These are phyloP conservation scores for Talaromyces piceae DNA, from an alignment of 2,329 filamentous ascomycete genomes.

Conservation along the genomic window DNA sequence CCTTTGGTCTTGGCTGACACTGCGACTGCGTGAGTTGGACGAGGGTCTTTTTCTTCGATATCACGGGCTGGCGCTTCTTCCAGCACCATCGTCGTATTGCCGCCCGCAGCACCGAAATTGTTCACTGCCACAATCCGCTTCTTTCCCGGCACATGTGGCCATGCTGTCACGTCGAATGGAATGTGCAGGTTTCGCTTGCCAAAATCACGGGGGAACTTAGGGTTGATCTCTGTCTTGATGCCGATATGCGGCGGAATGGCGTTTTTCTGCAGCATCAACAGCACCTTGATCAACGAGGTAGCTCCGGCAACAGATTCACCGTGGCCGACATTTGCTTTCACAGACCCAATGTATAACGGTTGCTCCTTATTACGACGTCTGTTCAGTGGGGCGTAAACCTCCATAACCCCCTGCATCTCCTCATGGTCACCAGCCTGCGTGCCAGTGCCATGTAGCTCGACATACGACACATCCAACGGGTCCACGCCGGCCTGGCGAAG, in stretches of 20 bases:
- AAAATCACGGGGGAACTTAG: conserved; percentile 38
- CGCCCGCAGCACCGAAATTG: conserved; percentile 64
- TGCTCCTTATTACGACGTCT: conserved; percentile 39
- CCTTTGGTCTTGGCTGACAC: conserved; percentile 46
- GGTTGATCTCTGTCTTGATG: conserved; percentile 39
- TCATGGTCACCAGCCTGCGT: conserved; percentile 77
- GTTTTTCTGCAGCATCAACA: conserved; percentile 33
- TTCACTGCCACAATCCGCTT: conserved; percentile 47
- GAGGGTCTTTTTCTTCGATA: conserved; percentile 38
- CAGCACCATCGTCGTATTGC: conserved; percentile 50
- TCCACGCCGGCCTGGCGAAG: conserved; percentile 67
- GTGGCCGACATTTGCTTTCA: conserved; percentile 60
- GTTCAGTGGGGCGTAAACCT: conserved; percentile 51
- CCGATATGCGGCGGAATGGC: conserved; percentile 28
- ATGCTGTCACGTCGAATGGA: conserved; percentile 39
- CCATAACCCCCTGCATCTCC: conserved; percentile 71
- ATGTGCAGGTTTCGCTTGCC: conserved; percentile 37
- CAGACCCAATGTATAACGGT: conserved; percentile 54
- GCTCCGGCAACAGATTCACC: conserved; percentile 45
- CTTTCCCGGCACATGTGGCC: conserved; percentile 20
- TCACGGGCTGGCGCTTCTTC: conserved; percentile 30
- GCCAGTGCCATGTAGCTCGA: conserved; percentile 86
- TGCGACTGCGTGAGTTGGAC: conserved; percentile 48
- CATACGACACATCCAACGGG: conserved; percentile 69
- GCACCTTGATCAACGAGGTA: conserved; percentile 22